Percentiles rank a stretch among this genome's conserved stretches.
Conservation (phyloP, 176 grass and related monocot species). For the Canna indica region DNA sequence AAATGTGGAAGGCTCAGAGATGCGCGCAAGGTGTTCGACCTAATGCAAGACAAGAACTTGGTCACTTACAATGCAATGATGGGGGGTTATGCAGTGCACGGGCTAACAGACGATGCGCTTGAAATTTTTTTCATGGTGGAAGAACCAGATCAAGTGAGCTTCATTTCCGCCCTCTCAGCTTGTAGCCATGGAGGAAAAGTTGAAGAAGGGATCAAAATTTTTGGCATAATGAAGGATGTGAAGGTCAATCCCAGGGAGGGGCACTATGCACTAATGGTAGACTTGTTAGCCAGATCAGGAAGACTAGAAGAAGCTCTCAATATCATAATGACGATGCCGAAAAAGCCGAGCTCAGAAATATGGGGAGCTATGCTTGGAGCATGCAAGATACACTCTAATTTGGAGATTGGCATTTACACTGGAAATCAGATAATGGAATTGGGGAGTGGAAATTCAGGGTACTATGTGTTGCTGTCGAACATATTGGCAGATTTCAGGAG, state of each 20-base stretch:
- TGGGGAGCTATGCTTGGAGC: slow-evolving; percentile 26
- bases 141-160: slow-evolving; percentile 22
- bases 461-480: slow-evolving; percentile 21
- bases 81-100: slow-evolving; percentile 22
- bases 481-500: slow-evolving; percentile 18
- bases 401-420: slow-evolving; percentile 20
- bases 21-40: slow-evolving; percentile 16
- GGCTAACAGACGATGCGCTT: slow-evolving; percentile 14
- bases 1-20: slow-evolving; percentile 20
- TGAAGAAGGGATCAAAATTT: slow-evolving; percentile 17
- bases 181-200: slow-evolving; percentile 25
- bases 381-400: slow-evolving; percentile 17
- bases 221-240: slow-evolving; percentile 7
- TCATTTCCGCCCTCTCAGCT: slow-evolving; percentile 8
- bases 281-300: slow-evolving; percentile 18
- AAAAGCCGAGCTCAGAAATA: slow-evolving; percentile 5
- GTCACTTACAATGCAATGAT: slow-evolving; percentile 28
- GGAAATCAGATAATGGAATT: slow-evolving; percentile 11
- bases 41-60: slow-evolving; percentile 21
- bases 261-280: slow-evolving; percentile 18
- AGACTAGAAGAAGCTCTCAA: slow-evolving; percentile 17
- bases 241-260: slow-evolving; percentile 15
- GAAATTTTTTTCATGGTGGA: slow-evolving; percentile 11
- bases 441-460: slow-evolving; percentile 14
- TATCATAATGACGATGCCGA: slow-evolving; percentile 15